Percentiles rank a stretch among this genome's conserved stretches.
Evolutionary conservation across 805 yeast species (phyloP).

Genomic region (Suhomyces kilbournensis): DNA sequence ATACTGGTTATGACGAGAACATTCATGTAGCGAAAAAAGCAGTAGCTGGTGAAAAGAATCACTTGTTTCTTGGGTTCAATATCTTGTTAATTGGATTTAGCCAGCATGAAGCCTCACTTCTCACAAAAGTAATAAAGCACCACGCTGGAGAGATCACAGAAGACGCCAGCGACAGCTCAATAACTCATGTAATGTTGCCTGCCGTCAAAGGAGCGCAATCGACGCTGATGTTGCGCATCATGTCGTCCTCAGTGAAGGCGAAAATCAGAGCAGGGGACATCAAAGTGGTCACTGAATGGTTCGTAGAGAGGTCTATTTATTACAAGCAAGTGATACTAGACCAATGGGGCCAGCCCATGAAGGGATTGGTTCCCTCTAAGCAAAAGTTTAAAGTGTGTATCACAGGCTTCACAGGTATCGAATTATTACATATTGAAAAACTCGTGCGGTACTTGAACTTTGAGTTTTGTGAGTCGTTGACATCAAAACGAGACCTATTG

Average conservation of each 20-base stretch:
- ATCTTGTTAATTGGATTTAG: slow-evolving; percentile 46
- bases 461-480: slow-evolving; percentile 46
- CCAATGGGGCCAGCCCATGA: slow-evolving; percentile 61
- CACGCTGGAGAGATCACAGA: slow-evolving; percentile 41
- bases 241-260: slow-evolving; percentile 22
- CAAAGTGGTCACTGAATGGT: slow-evolving; percentile 70
- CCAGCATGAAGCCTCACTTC: slow-evolving; percentile 31
- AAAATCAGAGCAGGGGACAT: slow-evolving; percentile 19
- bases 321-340: slow-evolving; percentile 49
- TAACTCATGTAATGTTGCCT: slow-evolving; percentile 34
- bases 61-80: slow-evolving; percentile 39
- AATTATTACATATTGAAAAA: slow-evolving; percentile 65
- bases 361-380: slow-evolving; percentile 24
- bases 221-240: slow-evolving; percentile 21
- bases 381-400: slow-evolving; percentile 43
- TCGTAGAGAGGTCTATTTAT: slow-evolving; percentile 68
- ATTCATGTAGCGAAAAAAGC: not conserved
- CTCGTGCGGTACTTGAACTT: slow-evolving; percentile 56
- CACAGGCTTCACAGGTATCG: slow-evolving; percentile 78
- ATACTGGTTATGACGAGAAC: slow-evolving; percentile 3
- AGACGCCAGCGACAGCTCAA: slow-evolving; percentile 17
- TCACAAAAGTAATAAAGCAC: slow-evolving; percentile 42
- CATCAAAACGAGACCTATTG: slow-evolving; percentile 52
- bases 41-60: not conserved
- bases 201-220: slow-evolving; percentile 29